Conservation (phyloP, 1,284 basidiomycete genomes). For the Phellinidium pouzarii region DNA sequence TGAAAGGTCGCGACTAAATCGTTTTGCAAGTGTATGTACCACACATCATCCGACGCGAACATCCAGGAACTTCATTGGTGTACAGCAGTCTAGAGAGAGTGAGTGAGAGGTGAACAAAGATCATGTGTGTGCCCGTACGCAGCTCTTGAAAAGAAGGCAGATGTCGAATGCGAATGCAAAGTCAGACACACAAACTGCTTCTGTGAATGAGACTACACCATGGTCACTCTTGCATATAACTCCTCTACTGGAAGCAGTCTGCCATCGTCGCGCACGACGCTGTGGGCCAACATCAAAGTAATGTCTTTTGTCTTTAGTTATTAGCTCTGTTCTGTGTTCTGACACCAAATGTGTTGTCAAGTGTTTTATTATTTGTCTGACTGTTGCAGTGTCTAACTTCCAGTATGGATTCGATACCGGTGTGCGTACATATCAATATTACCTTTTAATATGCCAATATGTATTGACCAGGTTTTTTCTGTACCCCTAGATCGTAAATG, state of each 20-base stretch:
- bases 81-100: too few species aligned
- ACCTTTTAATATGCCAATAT: background rate
- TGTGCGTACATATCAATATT: background rate
- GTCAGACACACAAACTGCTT: background rate
- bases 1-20: too few species aligned
- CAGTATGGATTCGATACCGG: conserved; percentile 20
- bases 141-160: too few species aligned
- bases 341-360: background rate
- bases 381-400: conserved; percentile 19
- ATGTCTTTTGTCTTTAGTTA: background rate
- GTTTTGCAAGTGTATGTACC: too few species aligned
- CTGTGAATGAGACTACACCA: background rate
- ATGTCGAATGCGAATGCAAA: background rate
- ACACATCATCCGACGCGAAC: too few species aligned
- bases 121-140: too few species aligned
- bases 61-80: too few species aligned
- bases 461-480: background rate
- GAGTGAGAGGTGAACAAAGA: too few species aligned
- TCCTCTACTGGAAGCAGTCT: background rate
- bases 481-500: conserved; percentile 17
- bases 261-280: background rate
- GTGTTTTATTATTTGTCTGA: conserved; percentile 18
- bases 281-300: conserved; percentile 11
- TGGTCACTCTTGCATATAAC: background rate
- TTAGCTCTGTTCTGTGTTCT: background rate